These are phyloP conservation scores for Trichoderma sp. DNA, from an alignment of 2,329 filamentous ascomycete genomes.

Conservation along the genomic window DNA sequence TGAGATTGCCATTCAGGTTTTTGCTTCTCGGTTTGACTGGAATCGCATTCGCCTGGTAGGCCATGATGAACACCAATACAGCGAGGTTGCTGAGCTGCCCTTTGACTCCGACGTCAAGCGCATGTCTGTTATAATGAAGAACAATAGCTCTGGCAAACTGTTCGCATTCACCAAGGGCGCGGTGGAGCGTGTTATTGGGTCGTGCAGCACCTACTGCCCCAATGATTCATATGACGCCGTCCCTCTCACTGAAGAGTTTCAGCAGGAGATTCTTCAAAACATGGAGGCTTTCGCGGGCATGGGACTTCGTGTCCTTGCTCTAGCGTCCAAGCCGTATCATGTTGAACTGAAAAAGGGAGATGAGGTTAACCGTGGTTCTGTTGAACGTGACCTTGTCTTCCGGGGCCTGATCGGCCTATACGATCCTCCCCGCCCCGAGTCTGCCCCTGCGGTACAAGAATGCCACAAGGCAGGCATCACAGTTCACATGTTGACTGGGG, in stretches of 20 bases:
- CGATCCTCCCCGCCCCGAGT: neutral
- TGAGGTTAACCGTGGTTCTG: neutral
- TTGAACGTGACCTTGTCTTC: neutral
- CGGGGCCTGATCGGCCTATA: neutral
- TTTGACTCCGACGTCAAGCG: neutral
- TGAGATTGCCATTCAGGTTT: slow-evolving; percentile 75
- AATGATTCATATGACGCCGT: neutral
- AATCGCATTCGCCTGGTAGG: slow-evolving; percentile 60
- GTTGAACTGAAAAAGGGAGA: neutral
- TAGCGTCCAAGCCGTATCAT: neutral
- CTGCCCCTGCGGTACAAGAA: neutral
- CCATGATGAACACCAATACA: slow-evolving; percentile 51
- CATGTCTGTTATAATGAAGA: neutral
- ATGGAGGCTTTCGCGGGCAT: neutral
- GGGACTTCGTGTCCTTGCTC: neutral
- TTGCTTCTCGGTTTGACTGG: slow-evolving; percentile 68
- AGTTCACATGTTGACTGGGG: neutral
- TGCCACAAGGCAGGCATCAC: neutral
- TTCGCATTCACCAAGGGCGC: neutral
- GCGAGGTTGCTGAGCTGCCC: neutral
- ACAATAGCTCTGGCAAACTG: neutral
- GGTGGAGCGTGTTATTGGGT: neutral
- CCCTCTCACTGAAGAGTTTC: neutral
- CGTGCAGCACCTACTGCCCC: neutral
- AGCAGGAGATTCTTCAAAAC: neutral